phyloP scores from a whole-genome alignment of 495 filamentous ascomycete genomes.

The Daldinia bambusicola region DNA sequence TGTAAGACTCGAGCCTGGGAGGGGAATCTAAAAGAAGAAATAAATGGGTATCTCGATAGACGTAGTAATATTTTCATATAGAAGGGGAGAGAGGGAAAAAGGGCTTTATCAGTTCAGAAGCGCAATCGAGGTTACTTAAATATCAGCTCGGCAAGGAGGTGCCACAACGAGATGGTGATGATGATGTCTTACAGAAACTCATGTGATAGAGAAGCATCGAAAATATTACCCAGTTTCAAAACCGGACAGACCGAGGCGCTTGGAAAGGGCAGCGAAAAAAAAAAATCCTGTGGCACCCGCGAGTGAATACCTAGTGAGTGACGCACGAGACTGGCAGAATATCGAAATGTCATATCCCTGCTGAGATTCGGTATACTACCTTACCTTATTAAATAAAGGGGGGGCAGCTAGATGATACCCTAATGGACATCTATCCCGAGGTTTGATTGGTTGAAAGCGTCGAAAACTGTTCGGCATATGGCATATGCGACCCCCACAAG shows the following conservation, averaged over 20 bases:
- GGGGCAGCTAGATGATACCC: neutral
- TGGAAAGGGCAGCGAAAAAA: neutral
- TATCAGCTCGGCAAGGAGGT: neutral
- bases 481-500: neutral
- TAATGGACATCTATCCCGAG: neutral
- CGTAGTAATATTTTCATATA: slow-evolving; percentile 32
- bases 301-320: slow-evolving; percentile 24
- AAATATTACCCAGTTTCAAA: slow-evolving; percentile 11
- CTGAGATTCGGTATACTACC: slow-evolving; percentile 1
- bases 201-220: slow-evolving; percentile 36
- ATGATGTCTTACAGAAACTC: slow-evolving; percentile 20
- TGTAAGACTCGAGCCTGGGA: slow-evolving; percentile 9
- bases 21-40: slow-evolving; percentile 33
- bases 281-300: slow-evolving; percentile 35
- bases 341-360: neutral
- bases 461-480: neutral
- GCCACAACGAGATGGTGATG: neutral
- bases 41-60: slow-evolving; percentile 36
- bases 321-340: slow-evolving; percentile 39
- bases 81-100: neutral
- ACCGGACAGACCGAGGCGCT: slow-evolving; percentile 39
- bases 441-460: neutral
- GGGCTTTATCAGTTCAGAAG: neutral
- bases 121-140: slow-evolving; percentile 23
- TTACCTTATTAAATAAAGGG: neutral